Evolutionary conservation across 2,329 filamentous ascomycete genomes (phyloP).

Genomic region (Diplodia seriata): DNA sequence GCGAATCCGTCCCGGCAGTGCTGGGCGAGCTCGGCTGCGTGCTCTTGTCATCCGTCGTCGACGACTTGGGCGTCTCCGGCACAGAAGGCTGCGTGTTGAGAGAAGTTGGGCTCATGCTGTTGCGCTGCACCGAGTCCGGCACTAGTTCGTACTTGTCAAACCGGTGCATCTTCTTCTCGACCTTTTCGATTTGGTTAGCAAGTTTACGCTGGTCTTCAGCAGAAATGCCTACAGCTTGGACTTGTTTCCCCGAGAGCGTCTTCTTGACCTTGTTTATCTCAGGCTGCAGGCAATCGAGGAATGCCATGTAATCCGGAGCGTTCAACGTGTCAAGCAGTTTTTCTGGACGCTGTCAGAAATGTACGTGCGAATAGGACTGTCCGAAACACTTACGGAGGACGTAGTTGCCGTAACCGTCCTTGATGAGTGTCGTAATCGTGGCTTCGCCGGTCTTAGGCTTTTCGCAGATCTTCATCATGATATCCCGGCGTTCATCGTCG

Average conservation of each 20-base stretch:
- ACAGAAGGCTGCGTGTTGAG: conserved; percentile 29
- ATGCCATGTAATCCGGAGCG: conserved; percentile 50
- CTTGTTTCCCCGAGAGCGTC: conserved; percentile 53
- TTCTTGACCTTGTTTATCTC: conserved; percentile 55
- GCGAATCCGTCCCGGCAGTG: conserved; percentile 19
- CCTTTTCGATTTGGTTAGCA: conserved; percentile 37
- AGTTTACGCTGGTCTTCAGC: conserved; percentile 31
- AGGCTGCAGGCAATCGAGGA: conserved; percentile 52
- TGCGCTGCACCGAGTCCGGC: conserved; percentile 40
- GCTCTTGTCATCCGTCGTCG: conserved; percentile 29
- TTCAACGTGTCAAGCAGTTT: conserved; percentile 69
- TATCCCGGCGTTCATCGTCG: conserved; percentile 70
- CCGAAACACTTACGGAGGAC: conserved; percentile 79
- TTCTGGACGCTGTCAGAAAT: conserved; percentile 61
- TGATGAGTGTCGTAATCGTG: conserved; percentile 79
- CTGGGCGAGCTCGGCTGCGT: conserved; percentile 28
- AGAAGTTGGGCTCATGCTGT: conserved; percentile 32
- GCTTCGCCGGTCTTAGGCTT: conserved; percentile 69
- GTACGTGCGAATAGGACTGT: too few relatives aligned
- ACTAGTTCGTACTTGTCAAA: conserved; percentile 44
- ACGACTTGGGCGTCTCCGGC: conserved; percentile 28
- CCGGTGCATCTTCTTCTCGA: conserved; percentile 59
- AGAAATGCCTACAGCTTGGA: conserved; percentile 46
- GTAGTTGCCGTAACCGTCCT: conserved; percentile 93
- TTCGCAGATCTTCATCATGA: conserved; percentile 67